Evolutionary conservation across 2,329 filamentous ascomycete species (phyloP), one percentile per base, ranked within the genome.

Genomic region (Ceratocystis huliohia): DNA sequence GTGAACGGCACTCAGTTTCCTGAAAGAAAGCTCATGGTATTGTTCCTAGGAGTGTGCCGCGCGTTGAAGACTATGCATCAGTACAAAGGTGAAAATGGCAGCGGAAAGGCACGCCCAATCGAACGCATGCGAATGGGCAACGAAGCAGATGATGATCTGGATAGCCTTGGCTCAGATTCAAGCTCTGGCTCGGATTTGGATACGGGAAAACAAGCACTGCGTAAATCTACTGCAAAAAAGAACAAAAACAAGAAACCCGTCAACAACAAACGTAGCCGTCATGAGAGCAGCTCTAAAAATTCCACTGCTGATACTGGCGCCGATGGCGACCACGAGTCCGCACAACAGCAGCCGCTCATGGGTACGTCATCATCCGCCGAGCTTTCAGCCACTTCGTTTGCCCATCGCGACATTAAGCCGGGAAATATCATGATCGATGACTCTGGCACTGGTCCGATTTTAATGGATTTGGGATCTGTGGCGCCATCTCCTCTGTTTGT

Each of bases 391-490:
- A 82, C 89, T 71, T 89, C 91, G 22, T 99, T 96, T 75, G 89
- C 94, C 69, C 94, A 99, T 76, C 82, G 94, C 71, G 94, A 99
- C 76, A 96, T 99, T 75, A 99, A 99, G 76, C 94, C 94, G 72
- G 93, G 90, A 67, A 99, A 99, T 77, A 96, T 99, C 74, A 99
- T 99, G 94, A 96, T 99, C 71, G 88, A 89, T 70, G 93, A 97
- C 74, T 86, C 91, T 72, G 94, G 94, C 71, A 83, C 86, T 68
- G 87, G 86, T 37, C 93, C 94, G 2, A 94, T 99, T 72, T 83
- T 99, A 45, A 99, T 99, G 94, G 94, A 99, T 74, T 85, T 99
- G 28, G 94, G 94, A 69, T 96, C 91, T 67, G 81, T 99, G 66
- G 88, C 91, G 50, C 88, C 88, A 20, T 91, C 90, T 1, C 94